These are phyloP conservation scores for Gossypium schwendimanii DNA, from an alignment of 441 rosid genomes.

Conservation along the genomic window DNA sequence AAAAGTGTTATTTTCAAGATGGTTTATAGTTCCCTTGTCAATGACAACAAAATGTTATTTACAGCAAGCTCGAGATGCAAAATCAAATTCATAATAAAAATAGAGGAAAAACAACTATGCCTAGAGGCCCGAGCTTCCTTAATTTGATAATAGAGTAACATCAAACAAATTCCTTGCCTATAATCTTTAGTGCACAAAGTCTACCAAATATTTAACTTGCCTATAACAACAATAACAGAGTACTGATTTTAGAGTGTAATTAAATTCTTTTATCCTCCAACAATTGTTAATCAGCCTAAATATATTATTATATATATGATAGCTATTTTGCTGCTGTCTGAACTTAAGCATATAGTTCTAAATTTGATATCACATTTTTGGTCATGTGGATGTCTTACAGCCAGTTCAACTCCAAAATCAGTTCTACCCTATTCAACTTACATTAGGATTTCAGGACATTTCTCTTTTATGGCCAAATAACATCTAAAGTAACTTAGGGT, in stretches of 20 bases:
- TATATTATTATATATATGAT: not conserved
- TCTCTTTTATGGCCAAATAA: not conserved
- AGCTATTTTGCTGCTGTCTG: not conserved
- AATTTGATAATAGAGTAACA: not conserved
- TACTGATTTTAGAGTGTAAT: not conserved
- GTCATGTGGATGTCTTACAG: not conserved
- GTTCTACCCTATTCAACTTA: not conserved
- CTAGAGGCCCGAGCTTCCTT: not conserved
- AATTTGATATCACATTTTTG: not conserved
- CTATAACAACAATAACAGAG: not conserved
- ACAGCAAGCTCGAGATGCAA: not conserved
- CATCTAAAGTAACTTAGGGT: not conserved
- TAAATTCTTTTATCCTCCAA: not conserved
- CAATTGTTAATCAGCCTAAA: not conserved
- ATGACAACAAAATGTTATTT: no score
- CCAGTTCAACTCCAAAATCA: not conserved
- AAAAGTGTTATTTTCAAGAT: not conserved
- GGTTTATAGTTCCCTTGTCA: not conserved
- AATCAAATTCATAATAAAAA: not conserved
- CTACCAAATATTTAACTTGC: not conserved
- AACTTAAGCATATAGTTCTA: not conserved
- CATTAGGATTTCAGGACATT: not conserved
- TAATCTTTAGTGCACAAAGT: not conserved
- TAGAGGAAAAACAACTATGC: not conserved
- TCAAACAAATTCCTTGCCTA: not conserved